Base-by-base conservation (phyloP, 164 flowering plant genomes). In the Sextonia rubra region DNA sequence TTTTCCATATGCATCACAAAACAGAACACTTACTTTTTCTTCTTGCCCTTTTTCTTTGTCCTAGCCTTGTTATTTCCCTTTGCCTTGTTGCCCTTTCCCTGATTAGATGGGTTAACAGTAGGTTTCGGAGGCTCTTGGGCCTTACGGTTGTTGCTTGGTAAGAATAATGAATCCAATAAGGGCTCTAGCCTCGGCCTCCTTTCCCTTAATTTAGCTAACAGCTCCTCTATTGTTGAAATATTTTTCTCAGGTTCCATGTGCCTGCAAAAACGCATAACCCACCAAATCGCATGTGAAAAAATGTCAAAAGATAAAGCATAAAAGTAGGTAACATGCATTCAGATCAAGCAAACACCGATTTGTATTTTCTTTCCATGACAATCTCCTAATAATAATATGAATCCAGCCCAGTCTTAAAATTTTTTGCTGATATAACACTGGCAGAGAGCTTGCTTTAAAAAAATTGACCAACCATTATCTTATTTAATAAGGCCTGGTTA, bases 141-240 rank as follows among this genome's bases (percentile, higher is more conserved):
- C 9, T 26, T 25, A 17, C 6, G 48, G 48, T 24, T 5, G 3
- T 23, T 22, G 26, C 69, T 27, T 1, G 60, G 44, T 64, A 60
- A 37, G 65, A 74, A 68, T 56, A 75, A 12, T 23, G 75, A 73
- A 56, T 80, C 75, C 62, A 82, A 72, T 23, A 71, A 72, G 17
- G 73, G 71, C 49, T 77, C 69, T 49, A 82, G 55, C 25, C n/a
- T 69, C 37, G 77, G 60, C 74, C 71, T 76, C 24, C 70, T 60
- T 37, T 64, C 69, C 24, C 48, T 37, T 69, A 83, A 20, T 18
- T 47, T 73, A 25, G 23, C 3, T 26, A 69, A 67, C 64, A 73
- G 63, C 17, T 47, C 62, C 25, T 14, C 14, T 22, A 80, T 14
- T 18, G 8, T 47, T 18, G 78, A n/a, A 56, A 72, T 66, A 26